Evolutionary conservation across 2,329 filamentous ascomycete species (phyloP).

Genomic region (Teratosphaeria gauchensis): DNA sequence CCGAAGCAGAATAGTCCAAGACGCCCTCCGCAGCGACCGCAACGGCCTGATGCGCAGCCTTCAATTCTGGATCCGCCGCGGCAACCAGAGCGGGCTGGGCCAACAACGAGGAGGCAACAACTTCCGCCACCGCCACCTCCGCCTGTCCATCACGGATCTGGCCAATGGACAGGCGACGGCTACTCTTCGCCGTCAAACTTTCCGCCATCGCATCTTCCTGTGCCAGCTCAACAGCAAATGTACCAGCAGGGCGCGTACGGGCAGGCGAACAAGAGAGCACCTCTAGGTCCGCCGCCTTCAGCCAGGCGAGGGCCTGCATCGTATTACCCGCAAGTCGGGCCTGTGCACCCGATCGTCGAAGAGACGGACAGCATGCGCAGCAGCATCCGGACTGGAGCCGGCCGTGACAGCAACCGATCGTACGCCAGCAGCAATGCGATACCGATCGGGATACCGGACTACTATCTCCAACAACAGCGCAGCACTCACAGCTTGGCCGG

Average conservation of each 20-base stretch:
- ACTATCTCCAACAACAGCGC: slow-evolving; percentile 28
- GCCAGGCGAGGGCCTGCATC: slow-evolving; percentile 38
- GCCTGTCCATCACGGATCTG: slow-evolving; percentile 19
- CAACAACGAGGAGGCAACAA: slow-evolving; percentile 4
- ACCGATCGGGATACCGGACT: slow-evolving; percentile 31
- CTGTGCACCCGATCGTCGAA: slow-evolving; percentile 41
- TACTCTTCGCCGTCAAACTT: slow-evolving; percentile 14
- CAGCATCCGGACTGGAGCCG: slow-evolving; percentile 13
- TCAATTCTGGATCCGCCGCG: slow-evolving; percentile 9
- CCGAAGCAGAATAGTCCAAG: slow-evolving; percentile 8
- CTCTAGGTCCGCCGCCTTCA: slow-evolving; percentile 40
- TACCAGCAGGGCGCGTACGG: slow-evolving; percentile 6
- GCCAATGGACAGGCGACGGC: slow-evolving; percentile 22
- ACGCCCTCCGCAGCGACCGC: slow-evolving; percentile 18
- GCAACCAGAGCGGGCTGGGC: slow-evolving; percentile 8
- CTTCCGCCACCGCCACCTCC: slow-evolving; percentile 8
- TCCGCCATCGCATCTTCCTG: not conserved
- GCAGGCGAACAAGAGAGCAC: slow-evolving; percentile 14
- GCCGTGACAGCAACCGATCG: slow-evolving; percentile 26
- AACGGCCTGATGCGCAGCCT: slow-evolving; percentile 15
- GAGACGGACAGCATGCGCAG: slow-evolving; percentile 34
- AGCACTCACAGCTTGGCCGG: slow-evolving; percentile 13
- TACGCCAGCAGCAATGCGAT: slow-evolving; percentile 42
- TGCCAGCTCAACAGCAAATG: slow-evolving; percentile 1
- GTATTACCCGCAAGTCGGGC: slow-evolving; percentile 39